Conservation (phyloP, 1,284 basidiomycete genomes). For the Heterobasidion parviporum region DNA sequence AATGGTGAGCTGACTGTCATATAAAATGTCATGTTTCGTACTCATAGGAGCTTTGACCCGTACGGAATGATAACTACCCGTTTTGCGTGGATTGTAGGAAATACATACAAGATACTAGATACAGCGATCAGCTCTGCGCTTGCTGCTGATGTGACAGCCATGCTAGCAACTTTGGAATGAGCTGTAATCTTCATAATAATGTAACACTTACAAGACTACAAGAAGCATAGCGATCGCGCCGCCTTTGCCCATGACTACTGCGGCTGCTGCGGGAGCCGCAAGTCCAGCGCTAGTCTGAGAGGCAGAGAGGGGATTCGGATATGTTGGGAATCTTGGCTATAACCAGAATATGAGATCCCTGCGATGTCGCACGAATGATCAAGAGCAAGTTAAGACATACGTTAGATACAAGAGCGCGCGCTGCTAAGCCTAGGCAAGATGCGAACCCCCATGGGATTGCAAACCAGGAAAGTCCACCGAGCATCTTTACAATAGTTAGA, state of each 20-base stretch:
- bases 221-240: conserved; percentile 44
- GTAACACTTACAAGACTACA: conserved; percentile 40
- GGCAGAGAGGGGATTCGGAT: conserved; percentile 39
- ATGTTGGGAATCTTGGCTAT: conserved; percentile 44
- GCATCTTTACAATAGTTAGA: conserved; percentile 27
- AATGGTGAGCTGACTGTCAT: background rate
- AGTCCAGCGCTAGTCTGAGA: conserved; percentile 43
- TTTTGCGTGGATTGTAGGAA: background rate
- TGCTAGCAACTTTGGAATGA: conserved; percentile 18
- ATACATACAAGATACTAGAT: conserved; percentile 42
- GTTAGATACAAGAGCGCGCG: conserved; percentile 39
- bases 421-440: conserved; percentile 47
- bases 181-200: background rate
- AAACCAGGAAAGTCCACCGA: conserved; percentile 58
- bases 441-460: conserved; percentile 53
- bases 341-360: background rate
- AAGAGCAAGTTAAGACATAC: conserved; percentile 15
- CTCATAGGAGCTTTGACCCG: conserved; percentile 30
- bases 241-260: conserved; percentile 40
- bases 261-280: conserved; percentile 44
- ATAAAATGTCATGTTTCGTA: conserved; percentile 17
- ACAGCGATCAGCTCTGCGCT: conserved; percentile 57
- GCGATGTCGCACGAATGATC: too few species aligned
- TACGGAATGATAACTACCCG: background rate
- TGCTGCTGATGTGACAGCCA: conserved; percentile 53